Evolutionary conservation across 2,329 filamentous ascomycete genomes (phyloP).

Genomic region (Cladosporium sphaerospermum): DNA sequence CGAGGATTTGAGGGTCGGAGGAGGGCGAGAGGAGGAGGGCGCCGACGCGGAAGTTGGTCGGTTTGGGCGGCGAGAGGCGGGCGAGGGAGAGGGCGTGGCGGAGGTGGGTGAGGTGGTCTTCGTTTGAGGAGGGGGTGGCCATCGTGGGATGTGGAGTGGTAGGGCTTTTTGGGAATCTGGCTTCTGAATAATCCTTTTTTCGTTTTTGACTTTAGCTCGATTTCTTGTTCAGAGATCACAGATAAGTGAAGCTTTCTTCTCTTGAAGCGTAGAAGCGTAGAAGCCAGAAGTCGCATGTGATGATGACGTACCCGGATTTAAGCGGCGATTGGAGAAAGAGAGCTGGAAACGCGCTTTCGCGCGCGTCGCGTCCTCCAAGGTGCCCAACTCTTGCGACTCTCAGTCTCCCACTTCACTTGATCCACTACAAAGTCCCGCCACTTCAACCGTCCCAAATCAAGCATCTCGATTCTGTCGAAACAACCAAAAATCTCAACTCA

Average conservation of each 20-base stretch:
- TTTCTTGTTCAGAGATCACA: no score
- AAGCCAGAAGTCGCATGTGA: conserved; percentile 1
- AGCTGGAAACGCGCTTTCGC: neutral
- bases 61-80: conserved; percentile 70
- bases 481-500: neutral
- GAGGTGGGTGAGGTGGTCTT: conserved; percentile 47
- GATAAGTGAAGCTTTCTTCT: no score
- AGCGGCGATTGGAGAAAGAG: neutral
- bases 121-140: neutral
- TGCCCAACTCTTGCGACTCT: no score
- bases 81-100: conserved; percentile 69
- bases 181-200: no score
- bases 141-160: neutral
- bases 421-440: no score
- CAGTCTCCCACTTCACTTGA: no score
- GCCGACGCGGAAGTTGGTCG: conserved; percentile 89
- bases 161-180: no score
- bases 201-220: neutral
- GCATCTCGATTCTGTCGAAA: neutral
- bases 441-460: no score
- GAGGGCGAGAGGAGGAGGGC: conserved; percentile 57
- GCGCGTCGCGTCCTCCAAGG: conserved; percentile 7
- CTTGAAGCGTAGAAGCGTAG: no score
- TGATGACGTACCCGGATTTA: neutral
- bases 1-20: conserved; percentile 58